phyloP scores from a whole-genome alignment of 495 filamentous ascomycete species.

The Neurospora sp. region DNA sequence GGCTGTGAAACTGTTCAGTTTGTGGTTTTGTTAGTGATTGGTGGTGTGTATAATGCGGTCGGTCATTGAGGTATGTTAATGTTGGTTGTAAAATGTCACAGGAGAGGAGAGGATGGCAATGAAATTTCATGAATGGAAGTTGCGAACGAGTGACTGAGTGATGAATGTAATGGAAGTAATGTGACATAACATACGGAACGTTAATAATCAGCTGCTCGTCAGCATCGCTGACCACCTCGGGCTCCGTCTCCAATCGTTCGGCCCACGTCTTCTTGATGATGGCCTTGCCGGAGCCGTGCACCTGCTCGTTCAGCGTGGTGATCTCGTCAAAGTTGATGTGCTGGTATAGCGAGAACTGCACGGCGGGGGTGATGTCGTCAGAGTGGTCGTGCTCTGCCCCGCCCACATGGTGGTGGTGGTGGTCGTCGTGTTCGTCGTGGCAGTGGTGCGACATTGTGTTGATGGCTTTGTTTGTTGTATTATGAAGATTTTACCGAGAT shows the following conservation, averaged over 20 bases:
- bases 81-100: no score
- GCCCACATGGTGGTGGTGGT: slow-evolving; percentile 17
- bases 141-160: slow-evolving; percentile 2
- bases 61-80: not conserved
- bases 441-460: slow-evolving; percentile 34
- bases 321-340: slow-evolving; percentile 85
- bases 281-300: slow-evolving; percentile 53
- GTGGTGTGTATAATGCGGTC: no score
- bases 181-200: slow-evolving; percentile 61
- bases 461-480: not conserved
- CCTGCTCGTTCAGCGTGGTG: slow-evolving; percentile 72
- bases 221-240: slow-evolving; percentile 71
- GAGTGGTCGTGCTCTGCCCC: slow-evolving; percentile 59
- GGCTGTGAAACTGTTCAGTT: slow-evolving; percentile 66
- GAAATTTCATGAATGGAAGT: slow-evolving; percentile 10
- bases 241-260: slow-evolving; percentile 58
- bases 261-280: slow-evolving; percentile 88
- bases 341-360: slow-evolving; percentile 79
- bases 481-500: not conserved
- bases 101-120: no score
- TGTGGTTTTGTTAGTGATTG: not conserved
- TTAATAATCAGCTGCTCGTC: slow-evolving; percentile 92
- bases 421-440: slow-evolving; percentile 21
- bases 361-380: slow-evolving; percentile 82
- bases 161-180: not conserved